A percentile compares a stretch with the other conserved stretches of the same genome.
These are phyloP conservation scores for Singerocomus inundabilis DNA, from an alignment of 1,284 basidiomycete genomes.

Conservation along the genomic window DNA sequence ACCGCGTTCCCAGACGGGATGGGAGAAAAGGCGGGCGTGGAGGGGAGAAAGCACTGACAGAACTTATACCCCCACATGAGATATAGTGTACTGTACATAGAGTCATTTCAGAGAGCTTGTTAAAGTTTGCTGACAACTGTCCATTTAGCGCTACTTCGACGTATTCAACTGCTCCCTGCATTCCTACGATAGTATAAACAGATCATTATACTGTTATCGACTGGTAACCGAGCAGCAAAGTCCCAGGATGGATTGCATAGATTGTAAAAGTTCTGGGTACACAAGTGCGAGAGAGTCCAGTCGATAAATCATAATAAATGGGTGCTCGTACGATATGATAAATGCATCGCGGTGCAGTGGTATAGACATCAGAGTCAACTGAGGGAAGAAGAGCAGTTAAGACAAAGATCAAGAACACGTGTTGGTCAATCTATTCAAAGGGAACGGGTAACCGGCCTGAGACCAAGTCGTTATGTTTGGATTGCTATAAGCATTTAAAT, in stretches of 20 bases:
- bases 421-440: conserved; percentile 67
- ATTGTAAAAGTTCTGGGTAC: conserved; percentile 14
- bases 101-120: not conserved
- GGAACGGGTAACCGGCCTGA: conserved; percentile 64
- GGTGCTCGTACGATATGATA: conserved; percentile 28
- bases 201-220: conserved; percentile 5
- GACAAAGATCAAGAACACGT: conserved; percentile 28
- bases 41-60: not conserved
- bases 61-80: not conserved
- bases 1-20: conserved; percentile 23
- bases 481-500: conserved; percentile 65
- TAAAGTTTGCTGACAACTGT: not conserved
- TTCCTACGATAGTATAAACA: not conserved
- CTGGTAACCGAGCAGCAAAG: conserved; percentile 1
- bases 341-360: conserved; percentile 21
- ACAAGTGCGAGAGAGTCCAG: conserved; percentile 14
- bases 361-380: conserved; percentile 14
- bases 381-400: conserved; percentile 8
- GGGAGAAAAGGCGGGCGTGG: conserved; percentile 10
- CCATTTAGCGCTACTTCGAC: conserved; percentile 4
- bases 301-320: conserved; percentile 31
- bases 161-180: conserved; percentile 6
- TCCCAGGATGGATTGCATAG: conserved; percentile 13
- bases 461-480: conserved; percentile 76
- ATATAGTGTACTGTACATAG: not conserved